Evolutionary conservation across 805 yeast genomes (phyloP), one percentile per base, ranked within the genome.

Genomic region (Yarrowia deformans): DNA sequence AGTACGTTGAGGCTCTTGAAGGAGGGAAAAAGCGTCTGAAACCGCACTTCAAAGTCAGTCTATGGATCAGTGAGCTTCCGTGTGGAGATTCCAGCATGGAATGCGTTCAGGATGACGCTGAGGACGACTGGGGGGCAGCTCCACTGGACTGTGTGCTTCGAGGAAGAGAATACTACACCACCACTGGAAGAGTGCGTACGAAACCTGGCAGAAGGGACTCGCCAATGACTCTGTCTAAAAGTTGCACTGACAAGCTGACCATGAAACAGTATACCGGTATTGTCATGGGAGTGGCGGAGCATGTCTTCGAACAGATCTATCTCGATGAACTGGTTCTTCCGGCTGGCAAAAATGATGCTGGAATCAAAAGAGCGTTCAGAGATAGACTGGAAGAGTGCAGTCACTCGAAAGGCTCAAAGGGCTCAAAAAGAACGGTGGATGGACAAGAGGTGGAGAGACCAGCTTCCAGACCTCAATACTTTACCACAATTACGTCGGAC

Each of bases 181-280:
- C 78, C 19, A 77, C 83, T 1, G 97, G 97, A 0, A 77, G 80
- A 9, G 93, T 94, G 0, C 81, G 99, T 71, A 93, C 98, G 0
- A 94, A 95, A 75, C 99, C 98, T 0, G 99, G 99, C 1, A 78
- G 98, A 64, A 76, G 82, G 37, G 98, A 95, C 75, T 89, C 97
- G 2, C 83, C 84, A 1, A 71, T 87, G 4, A 85, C 97, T 0
- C 77, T 84, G 61, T 90, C 96, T 39, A 94, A 93, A 76, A 91
- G 97, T 0, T 94, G 98, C 76, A 87, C 96, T 0, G 98, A 94
- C 76, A 94, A 94, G 74, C 77, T 94, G 34, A 83, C 90, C 52
- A 67, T 88, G 61, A 83, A 83, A 70, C 97, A 91, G 75, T 70
- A 68, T 48, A 72, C 77, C 5, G 81, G 84, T 13, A 63, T 81